Percentiles rank a stretch among this genome's conserved stretches.
Conservation (phyloP, 257 asterid species). For the Salvia hispanica region DNA sequence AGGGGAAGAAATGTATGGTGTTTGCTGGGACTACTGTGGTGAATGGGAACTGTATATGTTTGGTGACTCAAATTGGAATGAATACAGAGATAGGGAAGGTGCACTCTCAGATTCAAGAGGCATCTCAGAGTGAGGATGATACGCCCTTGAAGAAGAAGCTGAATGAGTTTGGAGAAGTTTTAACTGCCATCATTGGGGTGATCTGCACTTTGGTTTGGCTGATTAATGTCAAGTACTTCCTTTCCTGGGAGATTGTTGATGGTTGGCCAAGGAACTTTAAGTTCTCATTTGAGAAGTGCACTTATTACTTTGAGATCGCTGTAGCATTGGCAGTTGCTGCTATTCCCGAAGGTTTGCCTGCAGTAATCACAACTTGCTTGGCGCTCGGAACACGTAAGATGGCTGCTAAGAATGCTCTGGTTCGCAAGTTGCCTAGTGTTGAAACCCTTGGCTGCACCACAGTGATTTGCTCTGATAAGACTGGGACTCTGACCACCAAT, state of each 20-base stretch:
- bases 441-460: conserved; percentile 99
- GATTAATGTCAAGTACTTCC: conserved; percentile 92
- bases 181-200: conserved; percentile 86
- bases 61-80: conserved; percentile 94
- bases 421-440: conserved; percentile 97
- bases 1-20: conserved; percentile 95
- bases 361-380: conserved; percentile 95
- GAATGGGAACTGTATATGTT: conserved; percentile 82
- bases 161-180: conserved; percentile 92
- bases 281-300: conserved; percentile 98
- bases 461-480: conserved; percentile 97
- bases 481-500: conserved; percentile 95
- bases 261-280: conserved; percentile 96
- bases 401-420: conserved; percentile 99
- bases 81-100: conserved; percentile 90
- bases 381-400: conserved; percentile 99
- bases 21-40: conserved; percentile 99
- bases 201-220: conserved; percentile 91
- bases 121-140: conserved; percentile 85
- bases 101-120: conserved; percentile 95
- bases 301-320: conserved; percentile 97
- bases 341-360: conserved; percentile 98
- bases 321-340: conserved; percentile 99
- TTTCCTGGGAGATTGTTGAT: conserved; percentile 84
- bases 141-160: conserved; percentile 97